phyloP scores from a whole-genome alignment of 192 early-diverging fungal genomes.

The Linnemannia elongata region DNA sequence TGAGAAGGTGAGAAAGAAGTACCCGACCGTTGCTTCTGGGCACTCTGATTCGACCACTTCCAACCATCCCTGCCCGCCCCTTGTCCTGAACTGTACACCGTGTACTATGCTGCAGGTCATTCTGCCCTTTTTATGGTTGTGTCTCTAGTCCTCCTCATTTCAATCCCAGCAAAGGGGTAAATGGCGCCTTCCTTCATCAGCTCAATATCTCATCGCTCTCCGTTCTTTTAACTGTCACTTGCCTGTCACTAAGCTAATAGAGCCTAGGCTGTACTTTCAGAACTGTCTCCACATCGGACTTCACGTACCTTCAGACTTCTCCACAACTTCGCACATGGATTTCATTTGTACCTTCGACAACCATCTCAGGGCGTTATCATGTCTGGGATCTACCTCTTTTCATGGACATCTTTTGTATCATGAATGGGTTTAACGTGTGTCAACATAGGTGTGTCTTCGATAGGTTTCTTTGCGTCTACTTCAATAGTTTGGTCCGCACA shows the following conservation, averaged over 20 bases:
- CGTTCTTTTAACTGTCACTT: background rate
- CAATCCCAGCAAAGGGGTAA: conserved; percentile 5
- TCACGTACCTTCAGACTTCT: background rate
- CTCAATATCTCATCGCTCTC: background rate
- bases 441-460: no score
- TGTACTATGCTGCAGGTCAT: background rate
- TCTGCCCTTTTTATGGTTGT: conserved; percentile 3
- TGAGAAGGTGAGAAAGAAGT: no score
- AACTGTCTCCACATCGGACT: background rate
- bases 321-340: background rate
- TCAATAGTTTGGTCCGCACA: no score
- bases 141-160: background rate
- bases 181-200: background rate
- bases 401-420: no score
- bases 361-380: background rate
- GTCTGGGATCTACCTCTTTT: background rate
- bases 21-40: background rate
- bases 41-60: background rate
- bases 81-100: background rate
- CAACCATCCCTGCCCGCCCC: background rate
- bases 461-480: no score
- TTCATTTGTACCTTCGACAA: background rate
- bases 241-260: background rate
- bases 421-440: no score
- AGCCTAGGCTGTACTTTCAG: background rate